These are phyloP conservation scores for Phylloporus sp. DNA, from an alignment of 768 basidiomycete species.

Conservation along the genomic window DNA sequence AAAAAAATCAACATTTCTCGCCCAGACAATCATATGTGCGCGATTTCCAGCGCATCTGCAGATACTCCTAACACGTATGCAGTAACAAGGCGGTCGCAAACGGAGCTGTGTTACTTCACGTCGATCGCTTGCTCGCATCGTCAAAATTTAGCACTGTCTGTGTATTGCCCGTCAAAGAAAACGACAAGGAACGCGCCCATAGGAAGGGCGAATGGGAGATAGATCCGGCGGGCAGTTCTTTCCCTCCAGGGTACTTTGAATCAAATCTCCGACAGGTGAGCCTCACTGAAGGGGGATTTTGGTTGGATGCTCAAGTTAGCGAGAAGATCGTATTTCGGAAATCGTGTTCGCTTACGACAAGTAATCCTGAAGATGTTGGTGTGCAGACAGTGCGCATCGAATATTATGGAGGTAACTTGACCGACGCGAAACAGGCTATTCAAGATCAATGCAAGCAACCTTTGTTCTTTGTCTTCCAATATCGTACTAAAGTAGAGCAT, in stretches of 20 bases:
- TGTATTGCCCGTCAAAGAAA: background rate
- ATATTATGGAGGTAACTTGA: too few species aligned
- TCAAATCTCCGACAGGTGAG: background rate
- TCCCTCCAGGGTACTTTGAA: background rate
- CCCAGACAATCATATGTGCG: conserved; percentile 8
- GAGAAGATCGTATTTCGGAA: background rate
- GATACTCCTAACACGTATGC: background rate
- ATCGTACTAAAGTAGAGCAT: background rate
- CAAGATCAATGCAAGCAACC: background rate
- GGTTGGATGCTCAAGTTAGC: background rate
- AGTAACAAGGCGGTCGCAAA: conserved; percentile 10
- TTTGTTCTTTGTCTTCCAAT: background rate
- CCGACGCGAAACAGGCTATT: too few species aligned
- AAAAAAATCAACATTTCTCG: conserved; percentile 2
- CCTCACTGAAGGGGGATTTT: background rate
- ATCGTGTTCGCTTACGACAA: too few species aligned
- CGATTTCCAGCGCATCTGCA: background rate
- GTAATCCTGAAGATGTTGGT: too few species aligned
- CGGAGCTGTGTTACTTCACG: conserved; percentile 5
- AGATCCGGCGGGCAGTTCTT: background rate
- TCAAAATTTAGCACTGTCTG: background rate
- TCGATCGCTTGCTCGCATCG: background rate
- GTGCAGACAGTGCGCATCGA: too few species aligned
- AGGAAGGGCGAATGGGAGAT: background rate
- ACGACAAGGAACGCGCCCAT: background rate